Evolutionary conservation across 2,329 filamentous ascomycete genomes (phyloP).

Genomic region (Fusarium falciforme): DNA sequence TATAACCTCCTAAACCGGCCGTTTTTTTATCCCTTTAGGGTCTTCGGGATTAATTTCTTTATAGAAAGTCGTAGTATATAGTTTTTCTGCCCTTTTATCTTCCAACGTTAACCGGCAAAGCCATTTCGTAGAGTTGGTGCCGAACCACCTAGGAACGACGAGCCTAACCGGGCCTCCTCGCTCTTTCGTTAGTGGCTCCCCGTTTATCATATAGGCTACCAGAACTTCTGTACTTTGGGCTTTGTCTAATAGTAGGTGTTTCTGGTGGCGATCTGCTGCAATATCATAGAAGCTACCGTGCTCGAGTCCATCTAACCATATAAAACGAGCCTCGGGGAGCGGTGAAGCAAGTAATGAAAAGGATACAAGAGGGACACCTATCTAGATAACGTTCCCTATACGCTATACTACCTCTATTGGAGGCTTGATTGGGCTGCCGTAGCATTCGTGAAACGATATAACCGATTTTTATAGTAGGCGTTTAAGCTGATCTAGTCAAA

Average conservation of each 20-base stretch:
- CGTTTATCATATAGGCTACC: not conserved
- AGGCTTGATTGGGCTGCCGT: conserved; percentile 9
- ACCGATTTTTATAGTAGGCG: not conserved
- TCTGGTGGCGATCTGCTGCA: conserved; percentile 11
- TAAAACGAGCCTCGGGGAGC: not conserved
- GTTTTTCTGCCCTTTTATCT: not conserved
- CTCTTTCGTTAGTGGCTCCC: not conserved
- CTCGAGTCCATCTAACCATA: conserved; percentile 14
- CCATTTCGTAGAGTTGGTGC: conserved; percentile 22
- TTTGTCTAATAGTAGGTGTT: not conserved
- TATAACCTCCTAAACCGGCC: conserved; percentile 10
- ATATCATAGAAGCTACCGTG: conserved; percentile 5
- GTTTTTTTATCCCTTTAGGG: not conserved
- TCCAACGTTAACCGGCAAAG: conserved; percentile 2
- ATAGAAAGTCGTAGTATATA: not conserved
- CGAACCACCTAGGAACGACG: conserved; percentile 16
- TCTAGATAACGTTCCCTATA: conserved; percentile 6
- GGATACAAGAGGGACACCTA: not conserved
- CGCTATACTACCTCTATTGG: not conserved
- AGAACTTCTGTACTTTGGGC: not conserved
- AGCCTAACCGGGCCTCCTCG: conserved; percentile 12
- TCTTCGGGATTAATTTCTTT: conserved; percentile 3
- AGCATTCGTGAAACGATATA: conserved; percentile 20
- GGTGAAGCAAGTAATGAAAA: not conserved
- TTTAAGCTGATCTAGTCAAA: conserved; percentile 5